These are phyloP conservation scores for Xylaria longipes DNA, from an alignment of 495 filamentous ascomycete species.

Conservation along the genomic window DNA sequence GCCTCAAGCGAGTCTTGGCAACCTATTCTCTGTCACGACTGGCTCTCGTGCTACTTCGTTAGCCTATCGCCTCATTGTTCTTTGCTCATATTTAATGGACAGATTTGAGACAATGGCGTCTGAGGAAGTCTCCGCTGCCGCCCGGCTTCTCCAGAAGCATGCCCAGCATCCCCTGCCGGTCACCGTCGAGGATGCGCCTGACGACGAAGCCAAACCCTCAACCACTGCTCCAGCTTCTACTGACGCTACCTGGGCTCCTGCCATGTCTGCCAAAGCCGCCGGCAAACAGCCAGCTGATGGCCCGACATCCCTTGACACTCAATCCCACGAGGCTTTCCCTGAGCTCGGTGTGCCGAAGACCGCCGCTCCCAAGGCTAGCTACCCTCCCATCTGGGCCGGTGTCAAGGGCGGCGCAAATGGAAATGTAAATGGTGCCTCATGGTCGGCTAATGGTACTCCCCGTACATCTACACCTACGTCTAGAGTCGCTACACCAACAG, in stretches of 20 bases:
- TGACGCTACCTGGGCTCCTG: conserved; percentile 47
- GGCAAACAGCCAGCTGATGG: conserved; percentile 66
- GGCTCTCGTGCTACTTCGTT: neutral
- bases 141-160: conserved; percentile 81
- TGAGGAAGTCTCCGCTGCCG: conserved; percentile 65
- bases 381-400: conserved; percentile 64
- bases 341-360: conserved; percentile 75
- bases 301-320: conserved; percentile 69
- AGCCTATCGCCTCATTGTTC: neutral
- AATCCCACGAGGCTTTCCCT: conserved; percentile 90
- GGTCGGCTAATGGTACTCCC: conserved; percentile 56
- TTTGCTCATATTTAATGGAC: conserved; percentile 16
- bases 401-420: conserved; percentile 57
- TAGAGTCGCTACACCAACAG: conserved; percentile 62
- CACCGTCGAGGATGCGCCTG: conserved; percentile 78
- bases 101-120: conserved; percentile 40
- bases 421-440: conserved; percentile 64
- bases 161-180: conserved; percentile 67
- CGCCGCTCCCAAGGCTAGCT: conserved; percentile 62
- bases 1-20: neutral
- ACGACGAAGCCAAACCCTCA: conserved; percentile 71
- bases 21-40: neutral
- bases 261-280: conserved; percentile 62
- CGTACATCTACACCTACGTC: conserved; percentile 65
- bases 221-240: conserved; percentile 39